Evolutionary conservation across 148 eudicot species (phyloP), one percentile per base, ranked within the genome.

Genomic region (Pharnaceum exiguum): DNA sequence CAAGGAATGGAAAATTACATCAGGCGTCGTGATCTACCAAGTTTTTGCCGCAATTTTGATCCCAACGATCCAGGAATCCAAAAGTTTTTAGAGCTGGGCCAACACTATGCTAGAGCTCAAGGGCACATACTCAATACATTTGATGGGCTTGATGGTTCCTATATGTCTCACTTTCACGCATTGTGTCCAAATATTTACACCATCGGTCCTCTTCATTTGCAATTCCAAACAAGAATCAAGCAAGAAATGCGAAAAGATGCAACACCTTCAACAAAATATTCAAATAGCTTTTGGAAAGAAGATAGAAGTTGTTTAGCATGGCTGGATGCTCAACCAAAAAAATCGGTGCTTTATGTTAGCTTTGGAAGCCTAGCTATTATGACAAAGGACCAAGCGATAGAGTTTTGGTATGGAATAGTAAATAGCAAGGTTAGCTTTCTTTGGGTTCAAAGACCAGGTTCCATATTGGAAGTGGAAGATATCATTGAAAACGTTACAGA

Each of bases 121-220:
- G 77, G 69, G 2, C 72, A 62, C 59, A 70, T 75, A 47, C 46
- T 75, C 30, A 70, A 75, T 59, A 65, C 75, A 22, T 70, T 75
- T 50, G 68, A 69, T 22, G 53, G 49, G 2, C 64, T 75, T 45
- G 71, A 75, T 66, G 68, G 46, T 27, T 60, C 55, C 7, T 36
- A 43, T 13, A 62, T 75, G 5, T 26, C 65, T 15, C 64, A 69
- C 12, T 26, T 75, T 10, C 64, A 42, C 11, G 22, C 36, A 4
- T 13, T 25, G 1, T 65, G 63, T 50, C 75, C 71, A 4, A 75
- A 75, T 28, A 27, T 68, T 7, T 75, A 69, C 51, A 55, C 51
- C 40, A 36, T 65, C 19, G 75, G 79, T 16, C 79, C 79, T 29
- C 55, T 75, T 8, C 79, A 75, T 56, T 21, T 45, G 39, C 65